Conservation (phyloP, 345 rosid species). For the Triadica sebifera region DNA sequence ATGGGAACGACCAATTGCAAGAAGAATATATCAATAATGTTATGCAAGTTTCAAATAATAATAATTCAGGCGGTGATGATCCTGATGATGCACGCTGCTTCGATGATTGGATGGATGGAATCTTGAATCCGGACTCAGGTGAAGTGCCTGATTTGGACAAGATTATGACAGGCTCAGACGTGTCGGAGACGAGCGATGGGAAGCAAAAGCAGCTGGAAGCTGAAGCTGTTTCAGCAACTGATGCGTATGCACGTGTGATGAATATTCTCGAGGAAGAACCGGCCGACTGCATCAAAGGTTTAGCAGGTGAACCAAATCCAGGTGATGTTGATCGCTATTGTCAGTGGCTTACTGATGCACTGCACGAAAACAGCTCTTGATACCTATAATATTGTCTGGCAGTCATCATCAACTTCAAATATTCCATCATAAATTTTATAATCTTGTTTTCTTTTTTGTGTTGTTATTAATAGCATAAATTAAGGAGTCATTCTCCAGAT, state of each 20-base stretch:
- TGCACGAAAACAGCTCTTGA: neutral
- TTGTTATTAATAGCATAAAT: no score
- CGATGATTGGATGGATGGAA: neutral
- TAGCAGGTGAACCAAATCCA: neutral
- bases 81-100: neutral
- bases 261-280: slow-evolving; percentile 20
- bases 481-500: no score
- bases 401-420: neutral
- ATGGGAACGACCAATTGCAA: neutral
- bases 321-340: slow-evolving; percentile 25
- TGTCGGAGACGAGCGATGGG: neutral
- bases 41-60: neutral
- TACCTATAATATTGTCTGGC: neutral
- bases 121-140: neutral
- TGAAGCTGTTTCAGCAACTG: neutral
- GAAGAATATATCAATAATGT: neutral
- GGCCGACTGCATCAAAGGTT: neutral
- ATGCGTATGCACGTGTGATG: neutral
- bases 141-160: neutral
- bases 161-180: neutral
- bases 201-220: neutral
- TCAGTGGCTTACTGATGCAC: slow-evolving; percentile 17
- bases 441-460: neutral
- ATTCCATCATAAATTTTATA: neutral
- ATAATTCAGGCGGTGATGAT: neutral